Evolutionary conservation across 2,329 filamentous ascomycete genomes (phyloP), one percentile per base, ranked within the genome.

Genomic region (Zasmidium angulare): DNA sequence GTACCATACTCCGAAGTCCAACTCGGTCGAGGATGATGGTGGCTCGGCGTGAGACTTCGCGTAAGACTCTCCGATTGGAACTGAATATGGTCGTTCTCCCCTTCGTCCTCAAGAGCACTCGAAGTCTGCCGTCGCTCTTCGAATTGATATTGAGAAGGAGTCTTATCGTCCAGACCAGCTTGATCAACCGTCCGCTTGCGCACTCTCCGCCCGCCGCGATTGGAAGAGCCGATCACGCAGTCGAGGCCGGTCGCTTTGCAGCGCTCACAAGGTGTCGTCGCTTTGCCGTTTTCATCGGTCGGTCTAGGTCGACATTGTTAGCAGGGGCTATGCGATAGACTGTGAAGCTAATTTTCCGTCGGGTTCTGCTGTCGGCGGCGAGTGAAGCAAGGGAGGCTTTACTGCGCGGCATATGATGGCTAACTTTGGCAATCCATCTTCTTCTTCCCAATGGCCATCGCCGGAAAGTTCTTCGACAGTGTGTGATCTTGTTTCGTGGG

Each of bases 171-270:
- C 63, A 29, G 66, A 57, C 55, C 73, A 56, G 66, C 63, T 51
- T 66, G 61, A 43, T 70, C 69, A 10, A 72, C 50, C 1, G 75
- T 70, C 59, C 82, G 83, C 67, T 83, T 84, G 55, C 83, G 80
- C 58, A 85, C 79, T 50, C 84, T 79, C 56, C 83, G 78, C 14
- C 84, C 84, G 49, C 84, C 84, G 29, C 59, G 55, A 40, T 61
- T 86, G 50, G 82, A 84, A 48, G 81, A 81, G 7, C 83, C 84
- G 20, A 86, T 77, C 11, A 86, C 78, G 69, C 84, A 86, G 61
- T 86, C 82, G 54, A 82, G 81, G 58, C 79, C 77, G 63, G 85
- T 83, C 65, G 81, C 79, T 62, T 82, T 79, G 72, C 84, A 86
- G 56, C 84, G 76, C 53, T 83, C 78, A 65, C 84, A 86, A 23